Conservation (phyloP, 805 yeast species). For the Sugiyamaella smithiae region DNA sequence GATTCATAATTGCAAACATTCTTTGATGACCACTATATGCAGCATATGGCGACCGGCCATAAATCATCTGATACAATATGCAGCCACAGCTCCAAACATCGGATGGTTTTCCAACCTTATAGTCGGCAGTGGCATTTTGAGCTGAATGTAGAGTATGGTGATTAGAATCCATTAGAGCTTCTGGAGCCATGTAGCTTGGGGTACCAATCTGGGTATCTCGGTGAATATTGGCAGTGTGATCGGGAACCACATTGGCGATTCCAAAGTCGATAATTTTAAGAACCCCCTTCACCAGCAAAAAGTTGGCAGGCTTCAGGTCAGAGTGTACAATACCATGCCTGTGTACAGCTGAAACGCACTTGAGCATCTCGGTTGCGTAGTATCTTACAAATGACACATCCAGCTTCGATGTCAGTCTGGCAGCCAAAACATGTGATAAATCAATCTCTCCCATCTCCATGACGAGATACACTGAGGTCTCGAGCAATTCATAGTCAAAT, state of each 20-base stretch:
- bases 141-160: constrained; percentile 6
- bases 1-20: constrained; percentile 80
- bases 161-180: constrained; percentile 69
- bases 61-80: constrained; percentile 90
- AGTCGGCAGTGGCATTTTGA: constrained; percentile 12
- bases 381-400: constrained; percentile 76
- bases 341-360: constrained; percentile 87
- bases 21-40: constrained; percentile 71
- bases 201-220: constrained; percentile 92
- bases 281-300: constrained; percentile 63
- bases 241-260: constrained; percentile 83
- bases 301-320: constrained; percentile 63
- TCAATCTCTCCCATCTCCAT: constrained; percentile 97
- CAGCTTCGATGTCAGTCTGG: constrained; percentile 48
- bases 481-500: constrained; percentile 67
- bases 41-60: constrained; percentile 90
- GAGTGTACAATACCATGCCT: constrained; percentile 80
- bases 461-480: constrained; percentile 63
- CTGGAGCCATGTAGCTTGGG: constrained; percentile 96
- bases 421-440: constrained; percentile 72
- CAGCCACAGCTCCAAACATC: constrained; percentile 99
- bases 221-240: constrained; percentile 84
- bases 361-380: constrained; percentile 72
- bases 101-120: constrained; percentile 89
- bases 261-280: constrained; percentile 94